These are phyloP conservation scores for Juncus inflexus DNA, from an alignment of 176 grass and related monocot species.

Conservation along the genomic window DNA sequence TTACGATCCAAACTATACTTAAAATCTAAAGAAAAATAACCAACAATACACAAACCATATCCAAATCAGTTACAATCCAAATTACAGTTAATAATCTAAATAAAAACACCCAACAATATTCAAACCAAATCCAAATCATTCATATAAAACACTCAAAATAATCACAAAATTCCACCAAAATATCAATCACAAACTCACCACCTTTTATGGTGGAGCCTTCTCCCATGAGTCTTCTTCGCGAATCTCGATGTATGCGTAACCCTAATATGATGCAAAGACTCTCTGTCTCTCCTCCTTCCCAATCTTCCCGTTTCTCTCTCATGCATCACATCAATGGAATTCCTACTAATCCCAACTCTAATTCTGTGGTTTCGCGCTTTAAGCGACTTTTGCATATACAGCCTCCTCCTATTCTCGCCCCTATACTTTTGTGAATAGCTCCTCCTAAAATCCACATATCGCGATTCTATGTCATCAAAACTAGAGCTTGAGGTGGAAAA, in stretches of 20 bases:
- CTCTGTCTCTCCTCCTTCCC: neutral
- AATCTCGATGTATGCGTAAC: constrained; percentile 48
- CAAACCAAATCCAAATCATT: too few relatives aligned
- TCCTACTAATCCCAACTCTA: constrained; percentile 28
- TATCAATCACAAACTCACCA: neutral
- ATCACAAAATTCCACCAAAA: too few relatives aligned
- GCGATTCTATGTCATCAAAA: neutral
- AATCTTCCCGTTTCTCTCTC: constrained; percentile 16
- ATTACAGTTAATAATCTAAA: too few relatives aligned
- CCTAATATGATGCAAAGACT: constrained; percentile 33
- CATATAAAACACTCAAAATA: too few relatives aligned
- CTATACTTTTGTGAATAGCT: constrained; percentile 30
- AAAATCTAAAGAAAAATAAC: too few relatives aligned
- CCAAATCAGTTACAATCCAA: too few relatives aligned
- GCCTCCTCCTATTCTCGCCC: constrained; percentile 20
- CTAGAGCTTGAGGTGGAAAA: constrained; percentile 22
- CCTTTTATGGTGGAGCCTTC: constrained; percentile 22
- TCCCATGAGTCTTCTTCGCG: constrained; percentile 37
- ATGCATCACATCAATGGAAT: constrained; percentile 17
- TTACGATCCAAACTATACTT: too few relatives aligned
- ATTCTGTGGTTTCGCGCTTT: constrained; percentile 33
- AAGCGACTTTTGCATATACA: constrained; percentile 41
- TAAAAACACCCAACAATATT: too few relatives aligned
- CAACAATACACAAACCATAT: too few relatives aligned
- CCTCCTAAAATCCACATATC: constrained; percentile 1